Conservation (phyloP, 2,329 filamentous ascomycete genomes). For the Xylaria sp. region DNA sequence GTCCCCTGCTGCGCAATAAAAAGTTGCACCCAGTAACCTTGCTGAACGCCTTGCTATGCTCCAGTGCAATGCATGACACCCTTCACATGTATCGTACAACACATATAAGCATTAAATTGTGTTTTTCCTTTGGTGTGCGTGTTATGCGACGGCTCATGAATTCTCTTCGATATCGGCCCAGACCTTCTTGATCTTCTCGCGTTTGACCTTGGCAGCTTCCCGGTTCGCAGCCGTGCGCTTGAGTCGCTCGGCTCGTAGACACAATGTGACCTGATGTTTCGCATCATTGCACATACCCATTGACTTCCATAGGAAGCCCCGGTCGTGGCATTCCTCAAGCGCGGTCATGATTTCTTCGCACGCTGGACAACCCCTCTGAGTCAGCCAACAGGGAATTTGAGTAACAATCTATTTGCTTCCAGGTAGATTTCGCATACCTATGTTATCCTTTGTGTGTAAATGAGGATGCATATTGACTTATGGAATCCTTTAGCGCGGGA, state of each 20-base stretch:
- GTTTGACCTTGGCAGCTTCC: conserved; percentile 73
- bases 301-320: conserved; percentile 91
- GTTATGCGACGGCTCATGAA: conserved; percentile 55
- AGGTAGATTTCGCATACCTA: conserved; percentile 64
- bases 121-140: background rate
- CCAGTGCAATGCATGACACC: conserved; percentile 13
- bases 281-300: conserved; percentile 88
- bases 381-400: conserved; percentile 1
- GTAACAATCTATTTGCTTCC: conserved; percentile 1
- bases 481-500: background rate
- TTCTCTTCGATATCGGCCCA: conserved; percentile 84
- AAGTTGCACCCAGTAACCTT: conserved; percentile 1
- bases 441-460: conserved; percentile 90
- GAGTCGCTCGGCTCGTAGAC: conserved; percentile 81
- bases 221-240: conserved; percentile 83
- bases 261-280: conserved; percentile 86
- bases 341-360: conserved; percentile 94
- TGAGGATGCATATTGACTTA: conserved; percentile 87
- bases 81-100: conserved; percentile 29
- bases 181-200: conserved; percentile 76
- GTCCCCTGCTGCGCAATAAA: conserved; percentile 8
- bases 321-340: conserved; percentile 94
- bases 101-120: background rate
- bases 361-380: conserved; percentile 61
- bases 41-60: conserved; percentile 38